These are phyloP conservation scores for Arabis alpina DNA, from an alignment of 345 rosid species.

Conservation along the genomic window DNA sequence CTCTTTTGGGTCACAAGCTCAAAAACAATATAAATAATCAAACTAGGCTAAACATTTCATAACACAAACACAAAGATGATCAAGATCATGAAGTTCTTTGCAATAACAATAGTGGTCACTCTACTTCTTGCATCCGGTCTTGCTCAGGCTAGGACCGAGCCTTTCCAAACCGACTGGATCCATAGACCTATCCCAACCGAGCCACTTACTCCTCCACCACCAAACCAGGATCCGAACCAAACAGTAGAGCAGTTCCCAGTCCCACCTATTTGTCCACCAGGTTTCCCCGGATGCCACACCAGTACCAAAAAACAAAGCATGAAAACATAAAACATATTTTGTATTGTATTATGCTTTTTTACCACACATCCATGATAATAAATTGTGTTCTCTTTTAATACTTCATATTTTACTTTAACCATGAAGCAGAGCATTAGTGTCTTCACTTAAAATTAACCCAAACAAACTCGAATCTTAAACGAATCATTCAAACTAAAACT, in stretches of 20 bases:
- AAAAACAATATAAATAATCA: conserved; percentile 22
- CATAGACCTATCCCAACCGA: too few relatives aligned
- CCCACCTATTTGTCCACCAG: conserved; percentile 1
- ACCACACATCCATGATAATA: background rate
- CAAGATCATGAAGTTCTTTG: conserved; percentile 13
- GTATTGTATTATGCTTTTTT: background rate
- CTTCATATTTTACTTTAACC: background rate
- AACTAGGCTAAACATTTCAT: background rate
- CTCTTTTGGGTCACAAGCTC: too few relatives aligned
- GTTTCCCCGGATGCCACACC: background rate
- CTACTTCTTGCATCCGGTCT: conserved; percentile 12
- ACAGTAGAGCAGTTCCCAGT: conserved; percentile 13
- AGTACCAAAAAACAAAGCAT: background rate
- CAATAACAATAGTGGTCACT: background rate
- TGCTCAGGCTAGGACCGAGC: conserved; percentile 1
- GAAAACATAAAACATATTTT: background rate
- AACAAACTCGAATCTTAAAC: background rate
- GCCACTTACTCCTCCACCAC: background rate
- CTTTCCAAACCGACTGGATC: background rate
- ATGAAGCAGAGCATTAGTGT: background rate
- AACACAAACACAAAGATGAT: conserved; percentile 14
- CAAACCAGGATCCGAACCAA: background rate
- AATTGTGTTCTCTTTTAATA: background rate
- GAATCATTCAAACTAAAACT: background rate
- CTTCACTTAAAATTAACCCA: too few relatives aligned